Evolutionary conservation across 495 filamentous ascomycete species (phyloP).

Genomic region (Articulospora tetracladia): DNA sequence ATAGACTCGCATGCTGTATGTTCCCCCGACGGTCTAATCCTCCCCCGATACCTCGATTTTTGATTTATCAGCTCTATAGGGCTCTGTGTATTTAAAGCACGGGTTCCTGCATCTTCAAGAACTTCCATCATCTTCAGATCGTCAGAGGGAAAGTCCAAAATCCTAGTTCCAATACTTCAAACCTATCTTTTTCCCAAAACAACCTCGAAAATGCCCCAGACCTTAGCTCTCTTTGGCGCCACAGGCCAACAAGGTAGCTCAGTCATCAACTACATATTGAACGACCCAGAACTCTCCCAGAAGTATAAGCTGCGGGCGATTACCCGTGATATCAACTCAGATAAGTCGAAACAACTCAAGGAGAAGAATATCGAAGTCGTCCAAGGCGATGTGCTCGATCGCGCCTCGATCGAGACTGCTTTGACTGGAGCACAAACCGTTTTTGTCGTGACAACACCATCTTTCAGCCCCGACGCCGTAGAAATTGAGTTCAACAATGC

Average conservation of each 20-base stretch:
- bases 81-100: too few species aligned
- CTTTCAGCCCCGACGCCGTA: slow-evolving; percentile 29
- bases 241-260: slow-evolving; percentile 60
- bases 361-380: slow-evolving; percentile 30
- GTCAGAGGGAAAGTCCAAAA: too few species aligned
- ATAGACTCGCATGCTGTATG: too few species aligned
- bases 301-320: slow-evolving; percentile 51
- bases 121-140: too few species aligned
- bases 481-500: slow-evolving; percentile 35
- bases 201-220: slow-evolving; percentile 32
- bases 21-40: too few species aligned
- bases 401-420: slow-evolving; percentile 37
- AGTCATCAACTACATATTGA: slow-evolving; percentile 46
- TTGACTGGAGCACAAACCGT: slow-evolving; percentile 43
- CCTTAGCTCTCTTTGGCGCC: slow-evolving; percentile 56
- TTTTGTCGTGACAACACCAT: slow-evolving; percentile 42
- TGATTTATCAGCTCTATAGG: too few species aligned
- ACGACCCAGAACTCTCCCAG: slow-evolving; percentile 39
- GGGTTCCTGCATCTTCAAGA: too few species aligned
- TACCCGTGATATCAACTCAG: slow-evolving; percentile 38
- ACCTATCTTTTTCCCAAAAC: background rate
- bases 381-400: slow-evolving; percentile 33
- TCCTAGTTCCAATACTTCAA: too few species aligned
- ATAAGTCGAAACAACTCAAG: slow-evolving; percentile 25
- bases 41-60: too few species aligned